Conservation (phyloP, 257 asterid species). For the Solanum boliviense region DNA sequence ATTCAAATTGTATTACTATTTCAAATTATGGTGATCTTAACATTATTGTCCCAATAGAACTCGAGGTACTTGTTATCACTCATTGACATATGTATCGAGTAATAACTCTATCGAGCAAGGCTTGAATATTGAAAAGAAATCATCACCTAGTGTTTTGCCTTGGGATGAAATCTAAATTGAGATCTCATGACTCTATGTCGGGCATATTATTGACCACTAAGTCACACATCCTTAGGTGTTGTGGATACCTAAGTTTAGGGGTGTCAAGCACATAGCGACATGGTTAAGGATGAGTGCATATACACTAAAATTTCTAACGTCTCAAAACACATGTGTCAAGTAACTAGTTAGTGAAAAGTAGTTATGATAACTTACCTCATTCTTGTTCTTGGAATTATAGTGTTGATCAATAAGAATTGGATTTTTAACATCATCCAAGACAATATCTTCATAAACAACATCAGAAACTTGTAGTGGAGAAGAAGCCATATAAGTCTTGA, state of each 20-base stretch:
- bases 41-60: not conserved
- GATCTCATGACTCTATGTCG: rapidly evolving
- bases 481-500: conserved; percentile 48
- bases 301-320: too few species aligned
- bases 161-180: too few species aligned
- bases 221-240: too few species aligned
- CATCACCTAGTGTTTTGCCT: not conserved
- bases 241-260: too few species aligned
- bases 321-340: too few species aligned
- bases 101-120: not conserved
- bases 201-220: too few species aligned
- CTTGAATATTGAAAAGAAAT: not conserved
- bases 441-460: conserved; percentile 32
- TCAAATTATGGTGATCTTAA: not conserved
- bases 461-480: conserved; percentile 21
- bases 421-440: conserved; percentile 33
- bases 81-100: not conserved
- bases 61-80: not conserved
- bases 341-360: too few species aligned
- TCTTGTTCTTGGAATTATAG: conserved; percentile 28
- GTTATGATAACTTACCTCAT: conserved; percentile 7
- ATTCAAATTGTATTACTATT: not conserved
- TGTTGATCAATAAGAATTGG: conserved; percentile 75
- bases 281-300: too few species aligned
- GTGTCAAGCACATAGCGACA: too few species aligned